Base-by-base conservation (phyloP, 805 yeast species). In the Metschnikowia santaceciliae region DNA sequence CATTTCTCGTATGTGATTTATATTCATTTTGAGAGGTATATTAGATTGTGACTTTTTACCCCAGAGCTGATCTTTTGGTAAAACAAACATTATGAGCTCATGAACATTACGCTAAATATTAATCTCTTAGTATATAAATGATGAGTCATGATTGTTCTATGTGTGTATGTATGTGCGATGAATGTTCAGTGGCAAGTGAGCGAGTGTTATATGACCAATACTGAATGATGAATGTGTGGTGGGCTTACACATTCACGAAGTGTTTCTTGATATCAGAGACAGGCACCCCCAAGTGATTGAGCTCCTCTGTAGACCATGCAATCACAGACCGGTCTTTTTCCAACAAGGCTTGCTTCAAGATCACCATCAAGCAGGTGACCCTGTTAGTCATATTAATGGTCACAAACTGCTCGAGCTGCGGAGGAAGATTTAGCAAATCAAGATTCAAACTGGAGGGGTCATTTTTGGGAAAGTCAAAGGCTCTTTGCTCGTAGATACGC, bases 271-370 rank as follows among this genome's bases (percentile, higher is more conserved):
- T 56, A 35, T 56, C 60, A 11, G 37, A 44, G 2, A 48, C 50
- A 3, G 53, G 51, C 8, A 56, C 22, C 1, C 76, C 76, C 32
- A 60, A 48, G 10, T 50, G 44, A 46, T 70, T 60, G 50, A 71
- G 57, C 52, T 70, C 75, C 6, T 60, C 55, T 4, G 66, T 60
- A 36, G 61, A 58, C 76, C 76, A 72, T 22, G 48, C 23, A 3
- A 69, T 35, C 7, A 62, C 51, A 2, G 49, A 52, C 4, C 15
- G 6, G 44, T 72, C 71, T 14, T 61, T 51, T 11, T 64, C 64
- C 38, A 39, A 35, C 2, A 63, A 35, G 2, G 75, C 69, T 22
- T 57, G 58, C 7, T 46, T 39, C 13, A 65, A 52, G 2, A 71
- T 62, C 1, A 57, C 48, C 20, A 55, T 50, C 41, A 71, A 48